Conservation (phyloP, 2,329 filamentous ascomycete genomes). For the Ascochyta koolunga region DNA sequence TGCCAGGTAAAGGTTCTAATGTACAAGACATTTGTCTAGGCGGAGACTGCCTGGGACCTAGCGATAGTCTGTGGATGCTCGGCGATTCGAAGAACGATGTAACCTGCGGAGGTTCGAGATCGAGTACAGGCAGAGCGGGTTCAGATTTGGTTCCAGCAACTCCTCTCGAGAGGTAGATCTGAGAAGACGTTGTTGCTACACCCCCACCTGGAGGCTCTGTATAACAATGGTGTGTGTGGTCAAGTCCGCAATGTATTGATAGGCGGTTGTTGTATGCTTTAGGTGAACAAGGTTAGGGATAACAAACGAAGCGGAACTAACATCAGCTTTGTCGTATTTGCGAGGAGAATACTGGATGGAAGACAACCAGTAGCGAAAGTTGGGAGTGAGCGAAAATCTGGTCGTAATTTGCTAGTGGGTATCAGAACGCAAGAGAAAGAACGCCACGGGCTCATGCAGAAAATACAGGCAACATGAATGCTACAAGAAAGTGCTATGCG, state of each 20-base stretch:
- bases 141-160: constrained; percentile 48
- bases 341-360: neutral
- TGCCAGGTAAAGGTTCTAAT: constrained; percentile 1
- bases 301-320: neutral
- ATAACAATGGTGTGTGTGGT: neutral
- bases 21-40: constrained; percentile 17
- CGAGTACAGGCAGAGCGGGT: constrained; percentile 27
- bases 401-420: constrained; percentile 10
- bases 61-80: constrained; percentile 16
- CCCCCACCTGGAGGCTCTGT: constrained; percentile 29
- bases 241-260: neutral
- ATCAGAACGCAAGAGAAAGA: constrained; percentile 4
- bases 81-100: constrained; percentile 27
- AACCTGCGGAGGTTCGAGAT: constrained; percentile 18
- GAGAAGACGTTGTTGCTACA: constrained; percentile 53
- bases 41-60: constrained; percentile 14
- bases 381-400: neutral
- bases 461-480: constrained; percentile 13
- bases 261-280: neutral
- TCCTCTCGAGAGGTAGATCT: constrained; percentile 55
- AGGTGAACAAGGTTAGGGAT: neutral
- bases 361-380: neutral
- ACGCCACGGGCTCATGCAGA: constrained; percentile 11
- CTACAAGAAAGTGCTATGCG: constrained; percentile 25
- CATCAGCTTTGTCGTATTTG: neutral